Percentiles rank a stretch among this genome's conserved stretches.
phyloP scores from a whole-genome alignment of 2,329 filamentous ascomycete species.

The Thielaviopsis cerberus region DNA sequence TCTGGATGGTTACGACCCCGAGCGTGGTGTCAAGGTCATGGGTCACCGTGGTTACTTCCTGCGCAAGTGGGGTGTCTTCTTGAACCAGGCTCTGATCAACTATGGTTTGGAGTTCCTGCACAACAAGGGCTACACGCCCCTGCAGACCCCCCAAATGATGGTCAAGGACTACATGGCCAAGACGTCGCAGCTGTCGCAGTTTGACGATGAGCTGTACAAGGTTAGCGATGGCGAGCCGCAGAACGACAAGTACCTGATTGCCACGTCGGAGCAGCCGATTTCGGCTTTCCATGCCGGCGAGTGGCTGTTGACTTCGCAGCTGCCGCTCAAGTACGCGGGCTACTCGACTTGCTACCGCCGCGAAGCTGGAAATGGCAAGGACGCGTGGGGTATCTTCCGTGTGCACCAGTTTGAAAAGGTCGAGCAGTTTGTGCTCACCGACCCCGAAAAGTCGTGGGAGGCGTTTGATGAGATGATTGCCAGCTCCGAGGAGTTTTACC shows the following conservation, averaged over 20 bases:
- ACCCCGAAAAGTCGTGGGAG: conserved; percentile 83
- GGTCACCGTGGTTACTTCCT: conserved; percentile 90
- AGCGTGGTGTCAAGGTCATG: conserved; percentile 82
- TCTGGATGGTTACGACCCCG: conserved; percentile 80
- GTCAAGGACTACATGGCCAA: conserved; percentile 91
- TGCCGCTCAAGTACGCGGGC: conserved; percentile 83
- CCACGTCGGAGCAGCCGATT: conserved; percentile 86
- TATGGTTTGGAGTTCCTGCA: conserved; percentile 83
- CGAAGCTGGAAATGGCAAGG: conserved; percentile 73
- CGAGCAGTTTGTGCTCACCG: conserved; percentile 62
- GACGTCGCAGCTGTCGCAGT: conserved; percentile 90
- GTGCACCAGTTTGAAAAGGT: conserved; percentile 97
- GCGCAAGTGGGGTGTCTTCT: conserved; percentile 71
- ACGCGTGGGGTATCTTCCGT: conserved; percentile 95
- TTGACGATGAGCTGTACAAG: conserved; percentile 97
- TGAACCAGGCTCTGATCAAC: conserved; percentile 79
- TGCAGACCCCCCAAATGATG: conserved; percentile 88
- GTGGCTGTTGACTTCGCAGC: conserved; percentile 68
- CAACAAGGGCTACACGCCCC: conserved; percentile 60
- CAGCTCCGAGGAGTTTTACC: conserved; percentile 85
- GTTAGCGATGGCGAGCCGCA: conserved; percentile 73
- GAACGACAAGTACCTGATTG: conserved; percentile 63
- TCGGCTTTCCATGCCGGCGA: conserved; percentile 84
- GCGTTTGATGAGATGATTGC: conserved; percentile 85
- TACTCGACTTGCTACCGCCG: conserved; percentile 92